Percentiles rank a stretch among this genome's conserved stretches.
These are phyloP conservation scores for Hortiboletus flavorubellus DNA, from an alignment of 768 basidiomycete species.

Conservation along the genomic window DNA sequence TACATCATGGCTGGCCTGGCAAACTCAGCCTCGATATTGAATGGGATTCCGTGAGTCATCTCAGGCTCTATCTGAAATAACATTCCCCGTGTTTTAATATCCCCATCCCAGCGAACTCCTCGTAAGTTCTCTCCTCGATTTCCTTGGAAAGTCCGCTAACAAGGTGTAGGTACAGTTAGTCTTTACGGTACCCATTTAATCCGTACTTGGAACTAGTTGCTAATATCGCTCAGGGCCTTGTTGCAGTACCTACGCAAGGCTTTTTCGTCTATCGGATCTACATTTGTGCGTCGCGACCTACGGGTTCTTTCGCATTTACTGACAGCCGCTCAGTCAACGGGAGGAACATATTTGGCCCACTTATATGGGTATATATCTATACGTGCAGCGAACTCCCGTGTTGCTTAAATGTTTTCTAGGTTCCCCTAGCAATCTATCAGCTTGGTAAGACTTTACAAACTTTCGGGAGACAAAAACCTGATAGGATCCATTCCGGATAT, in stretches of 20 bases:
- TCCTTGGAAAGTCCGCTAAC: neutral
- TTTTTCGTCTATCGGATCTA: conserved; percentile 17
- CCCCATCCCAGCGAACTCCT: neutral
- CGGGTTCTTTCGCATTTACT: neutral
- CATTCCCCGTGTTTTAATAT: neutral
- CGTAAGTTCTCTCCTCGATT: neutral
- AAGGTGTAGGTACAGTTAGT: conserved; percentile 3
- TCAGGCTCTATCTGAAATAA: neutral
- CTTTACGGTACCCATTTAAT: neutral
- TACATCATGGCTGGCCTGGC: neutral
- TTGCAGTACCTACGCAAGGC: conserved; percentile 6
- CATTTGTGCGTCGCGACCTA: neutral
- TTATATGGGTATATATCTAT: conserved; percentile 9
- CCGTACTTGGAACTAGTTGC: too few relatives aligned
- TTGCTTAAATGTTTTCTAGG: neutral
- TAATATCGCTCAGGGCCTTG: conserved; percentile 1
- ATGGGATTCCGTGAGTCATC: conserved; percentile 1
- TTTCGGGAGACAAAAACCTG: neutral
- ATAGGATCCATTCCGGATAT: neutral
- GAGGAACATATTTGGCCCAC: conserved; percentile 1
- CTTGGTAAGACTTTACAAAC: conserved; percentile 4
- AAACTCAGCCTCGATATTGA: neutral
- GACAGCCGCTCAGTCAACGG: conserved; percentile 4
- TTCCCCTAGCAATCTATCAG: neutral
- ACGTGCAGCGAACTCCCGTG: neutral